Percentiles rank a stretch among this genome's conserved stretches.
Evolutionary conservation across 2,329 filamentous ascomycete species (phyloP).

Genomic region (Cladorrhinum sp.): DNA sequence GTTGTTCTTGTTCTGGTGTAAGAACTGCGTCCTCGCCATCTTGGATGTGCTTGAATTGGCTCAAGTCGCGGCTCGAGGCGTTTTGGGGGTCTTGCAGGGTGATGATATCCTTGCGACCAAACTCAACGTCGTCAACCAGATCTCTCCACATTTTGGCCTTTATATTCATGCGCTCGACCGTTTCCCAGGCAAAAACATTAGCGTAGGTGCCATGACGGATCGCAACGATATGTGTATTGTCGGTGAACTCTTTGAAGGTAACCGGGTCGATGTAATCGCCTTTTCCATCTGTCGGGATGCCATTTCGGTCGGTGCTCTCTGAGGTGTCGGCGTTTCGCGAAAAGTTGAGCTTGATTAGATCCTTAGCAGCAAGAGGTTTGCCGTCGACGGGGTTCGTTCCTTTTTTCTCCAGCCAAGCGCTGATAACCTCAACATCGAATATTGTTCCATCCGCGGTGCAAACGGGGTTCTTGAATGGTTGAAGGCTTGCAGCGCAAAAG

Average conservation of each 20-base stretch:
- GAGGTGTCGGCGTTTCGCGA: slow-evolving; percentile 77
- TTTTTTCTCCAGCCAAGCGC: slow-evolving; percentile 91
- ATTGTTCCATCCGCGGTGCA: slow-evolving; percentile 85
- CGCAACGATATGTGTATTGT: slow-evolving; percentile 95
- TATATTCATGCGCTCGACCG: slow-evolving; percentile 90
- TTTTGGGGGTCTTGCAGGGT: slow-evolving; percentile 96
- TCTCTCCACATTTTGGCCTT: slow-evolving; percentile 96
- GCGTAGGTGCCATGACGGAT: slow-evolving; percentile 76
- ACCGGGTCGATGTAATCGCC: slow-evolving; percentile 93
- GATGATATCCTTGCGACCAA: slow-evolving; percentile 87
- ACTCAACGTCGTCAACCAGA: slow-evolving; percentile 81
- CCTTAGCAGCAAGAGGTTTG: slow-evolving; percentile 70
- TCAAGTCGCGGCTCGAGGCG: slow-evolving; percentile 75
- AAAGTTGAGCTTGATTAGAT: slow-evolving; percentile 89
- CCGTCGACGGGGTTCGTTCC: slow-evolving; percentile 89
- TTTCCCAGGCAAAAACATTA: slow-evolving; percentile 96
- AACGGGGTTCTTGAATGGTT: slow-evolving; percentile 92
- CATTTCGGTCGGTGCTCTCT: slow-evolving; percentile 44
- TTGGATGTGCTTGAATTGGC: slow-evolving; percentile 82
- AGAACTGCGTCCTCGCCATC: slow-evolving; percentile 70
- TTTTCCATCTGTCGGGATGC: slow-evolving; percentile 49
- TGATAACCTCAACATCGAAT: slow-evolving; percentile 92
- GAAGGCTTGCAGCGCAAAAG: slow-evolving; percentile 93
- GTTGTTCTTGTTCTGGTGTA: slow-evolving; percentile 67
- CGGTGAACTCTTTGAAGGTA: slow-evolving; percentile 95